Conservation (phyloP, 2,329 filamentous ascomycete species). For the Arthrobotrys entomopaga region DNA sequence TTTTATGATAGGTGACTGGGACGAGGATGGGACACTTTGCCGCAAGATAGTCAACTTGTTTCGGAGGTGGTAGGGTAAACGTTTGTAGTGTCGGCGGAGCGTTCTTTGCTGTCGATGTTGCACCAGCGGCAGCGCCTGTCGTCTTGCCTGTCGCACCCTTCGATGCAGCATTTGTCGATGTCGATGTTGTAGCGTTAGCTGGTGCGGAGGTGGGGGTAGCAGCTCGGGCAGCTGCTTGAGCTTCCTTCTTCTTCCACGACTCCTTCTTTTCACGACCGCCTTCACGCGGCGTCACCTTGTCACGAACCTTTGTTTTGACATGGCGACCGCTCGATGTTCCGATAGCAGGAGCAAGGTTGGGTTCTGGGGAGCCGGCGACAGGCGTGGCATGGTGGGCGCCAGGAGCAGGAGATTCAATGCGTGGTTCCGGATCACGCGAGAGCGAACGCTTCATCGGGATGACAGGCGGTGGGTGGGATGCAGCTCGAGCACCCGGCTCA, state of each 20-base stretch:
- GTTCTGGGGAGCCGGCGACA: constrained; percentile 42
- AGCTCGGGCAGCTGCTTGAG: constrained; percentile 64
- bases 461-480: constrained; percentile 50
- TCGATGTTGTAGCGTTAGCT: background rate
- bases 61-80: constrained; percentile 60
- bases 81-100: constrained; percentile 48
- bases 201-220: constrained; percentile 61
- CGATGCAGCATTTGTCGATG: background rate
- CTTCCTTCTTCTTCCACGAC: constrained; percentile 74
- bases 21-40: constrained; percentile 46
- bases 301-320: constrained; percentile 51
- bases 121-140: background rate
- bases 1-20: constrained; percentile 42
- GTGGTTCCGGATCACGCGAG: constrained; percentile 46
- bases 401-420: constrained; percentile 46
- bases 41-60: constrained; percentile 64
- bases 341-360: constrained; percentile 16
- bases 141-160: constrained; percentile 18
- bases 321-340: constrained; percentile 39
- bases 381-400: constrained; percentile 51
- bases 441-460: constrained; percentile 53
- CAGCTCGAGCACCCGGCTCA: constrained; percentile 27
- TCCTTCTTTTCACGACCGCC: constrained; percentile 69
- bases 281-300: constrained; percentile 52
- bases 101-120: constrained; percentile 15